A percentile compares a stretch with the other conserved stretches of the same genome.
These are phyloP conservation scores for Spatholobus suberectus DNA, from an alignment of 306 rosid species.

Conservation along the genomic window DNA sequence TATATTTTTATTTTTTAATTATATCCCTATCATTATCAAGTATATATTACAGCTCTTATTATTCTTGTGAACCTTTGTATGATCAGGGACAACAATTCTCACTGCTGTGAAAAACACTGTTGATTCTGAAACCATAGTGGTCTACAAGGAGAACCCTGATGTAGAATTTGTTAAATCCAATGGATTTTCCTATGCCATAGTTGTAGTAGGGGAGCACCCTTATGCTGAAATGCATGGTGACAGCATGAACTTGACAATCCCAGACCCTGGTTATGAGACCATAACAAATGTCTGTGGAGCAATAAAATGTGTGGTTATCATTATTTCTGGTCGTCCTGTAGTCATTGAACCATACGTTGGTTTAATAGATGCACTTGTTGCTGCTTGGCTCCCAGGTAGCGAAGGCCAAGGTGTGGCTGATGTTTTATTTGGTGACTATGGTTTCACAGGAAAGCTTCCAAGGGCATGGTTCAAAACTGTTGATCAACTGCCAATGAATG, in stretches of 20 bases:
- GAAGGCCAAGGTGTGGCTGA: slow-evolving; percentile 66
- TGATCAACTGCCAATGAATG: slow-evolving; percentile 61
- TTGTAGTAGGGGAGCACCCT: slow-evolving; percentile 60
- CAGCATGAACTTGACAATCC: slow-evolving; percentile 52
- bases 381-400: slow-evolving; percentile 61
- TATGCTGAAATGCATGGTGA: slow-evolving; percentile 60
- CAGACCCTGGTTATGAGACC: slow-evolving; percentile 46
- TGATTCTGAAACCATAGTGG: slow-evolving; percentile 48
- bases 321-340: slow-evolving; percentile 60
- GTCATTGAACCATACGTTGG: slow-evolving; percentile 52
- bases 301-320: slow-evolving; percentile 51
- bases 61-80: slow-evolving; percentile 23
- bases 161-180: slow-evolving; percentile 45
- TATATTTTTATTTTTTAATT: neutral
- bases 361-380: slow-evolving; percentile 51
- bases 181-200: slow-evolving; percentile 53
- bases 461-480: slow-evolving; percentile 61
- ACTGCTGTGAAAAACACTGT: slow-evolving; percentile 45
- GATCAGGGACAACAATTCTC: slow-evolving; percentile 61
- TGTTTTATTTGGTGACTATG: slow-evolving; percentile 57
- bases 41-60: neutral
- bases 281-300: slow-evolving; percentile 53
- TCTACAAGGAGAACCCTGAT: slow-evolving; percentile 60
- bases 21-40: neutral
- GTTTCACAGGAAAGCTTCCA: slow-evolving; percentile 60